Evolutionary conservation across 805 yeast genomes (phyloP).

Genomic region (Zygosaccharomyces bailii): DNA sequence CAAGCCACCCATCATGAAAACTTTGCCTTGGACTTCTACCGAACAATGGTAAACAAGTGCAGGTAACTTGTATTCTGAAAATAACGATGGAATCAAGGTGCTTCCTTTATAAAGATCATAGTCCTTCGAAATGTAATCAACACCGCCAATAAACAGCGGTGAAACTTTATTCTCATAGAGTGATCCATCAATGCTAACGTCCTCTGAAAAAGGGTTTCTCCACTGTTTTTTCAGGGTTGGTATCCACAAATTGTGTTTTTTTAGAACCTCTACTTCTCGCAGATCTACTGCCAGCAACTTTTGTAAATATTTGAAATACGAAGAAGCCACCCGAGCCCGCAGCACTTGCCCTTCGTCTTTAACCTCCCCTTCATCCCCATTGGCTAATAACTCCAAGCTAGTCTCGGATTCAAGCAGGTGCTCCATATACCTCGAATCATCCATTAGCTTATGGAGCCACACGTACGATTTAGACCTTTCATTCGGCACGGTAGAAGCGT

Average conservation of each 20-base stretch:
- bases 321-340: constrained; percentile 11
- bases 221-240: constrained; percentile 23
- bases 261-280: constrained; percentile 18
- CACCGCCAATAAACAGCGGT: constrained; percentile 27
- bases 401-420: constrained; percentile 16
- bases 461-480: constrained; percentile 17
- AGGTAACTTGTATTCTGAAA: constrained; percentile 42
- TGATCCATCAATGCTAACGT: neutral
- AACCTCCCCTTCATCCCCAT: constrained; percentile 8
- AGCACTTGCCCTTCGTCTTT: constrained; percentile 7
- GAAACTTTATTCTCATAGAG: constrained; percentile 19
- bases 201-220: constrained; percentile 7
- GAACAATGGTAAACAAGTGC: constrained; percentile 44
- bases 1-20: constrained; percentile 47
- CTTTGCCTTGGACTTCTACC: constrained; percentile 38
- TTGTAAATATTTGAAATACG: constrained; percentile 26
- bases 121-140: constrained; percentile 23
- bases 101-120: constrained; percentile 30
- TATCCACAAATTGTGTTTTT: constrained; percentile 32
- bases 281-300: constrained; percentile 24
- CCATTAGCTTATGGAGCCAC: constrained; percentile 19
- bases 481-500: constrained; percentile 15
- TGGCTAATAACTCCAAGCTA: neutral
- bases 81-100: constrained; percentile 28
- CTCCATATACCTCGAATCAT: constrained; percentile 15